Evolutionary conservation across 257 asterid genomes (phyloP).

Genomic region (Phtheirospermum japonicum): DNA sequence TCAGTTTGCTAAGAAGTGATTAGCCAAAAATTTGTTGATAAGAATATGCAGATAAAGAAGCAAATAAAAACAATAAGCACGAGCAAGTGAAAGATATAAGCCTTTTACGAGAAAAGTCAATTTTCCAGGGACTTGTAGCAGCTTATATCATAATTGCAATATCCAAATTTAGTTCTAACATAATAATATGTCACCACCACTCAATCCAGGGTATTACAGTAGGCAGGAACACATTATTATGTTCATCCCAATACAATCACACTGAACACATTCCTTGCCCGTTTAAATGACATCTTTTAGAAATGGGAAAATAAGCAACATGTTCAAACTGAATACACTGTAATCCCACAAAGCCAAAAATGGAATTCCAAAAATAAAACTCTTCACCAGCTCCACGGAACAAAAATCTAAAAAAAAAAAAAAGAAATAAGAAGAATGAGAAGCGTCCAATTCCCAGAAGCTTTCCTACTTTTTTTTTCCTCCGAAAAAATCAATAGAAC

Average conservation of each 20-base stretch:
- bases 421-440: no score
- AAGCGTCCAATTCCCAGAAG: not conserved
- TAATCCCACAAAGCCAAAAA: not conserved
- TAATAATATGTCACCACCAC: conserved; percentile 1
- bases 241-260: not conserved
- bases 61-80: not conserved
- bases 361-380: not conserved
- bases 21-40: not conserved
- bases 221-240: not conserved
- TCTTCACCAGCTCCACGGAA: not conserved
- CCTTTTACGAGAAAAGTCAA: conserved; percentile 1
- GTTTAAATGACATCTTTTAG: no score
- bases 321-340: not conserved
- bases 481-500: not conserved
- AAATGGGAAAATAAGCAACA: not conserved
- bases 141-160: not conserved
- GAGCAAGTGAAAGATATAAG: not conserved
- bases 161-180: conserved; percentile 2
- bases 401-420: not conserved
- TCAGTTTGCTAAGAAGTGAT: no score
- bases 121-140: not conserved
- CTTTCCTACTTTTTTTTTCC: not conserved
- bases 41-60: not conserved
- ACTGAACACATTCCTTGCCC: no score
- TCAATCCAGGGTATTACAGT: not conserved